Conservation (phyloP, 1,139 yeast genomes). For the Eremothecium cymbalariae region DNA sequence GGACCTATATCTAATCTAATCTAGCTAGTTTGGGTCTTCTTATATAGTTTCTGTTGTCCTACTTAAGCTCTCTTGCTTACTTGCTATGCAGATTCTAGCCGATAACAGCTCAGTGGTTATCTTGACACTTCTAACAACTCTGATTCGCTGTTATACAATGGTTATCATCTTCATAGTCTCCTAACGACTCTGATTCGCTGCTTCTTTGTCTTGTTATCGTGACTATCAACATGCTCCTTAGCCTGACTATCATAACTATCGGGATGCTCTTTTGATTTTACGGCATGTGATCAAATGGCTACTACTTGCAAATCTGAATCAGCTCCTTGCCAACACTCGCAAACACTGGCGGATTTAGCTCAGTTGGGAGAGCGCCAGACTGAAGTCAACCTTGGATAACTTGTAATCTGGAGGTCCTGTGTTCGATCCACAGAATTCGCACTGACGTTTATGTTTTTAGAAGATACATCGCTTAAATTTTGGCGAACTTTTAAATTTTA, state of each 20-base stretch:
- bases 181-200: not conserved
- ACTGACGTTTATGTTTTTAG: slow-evolving; percentile 27
- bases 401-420: slow-evolving; percentile 52
- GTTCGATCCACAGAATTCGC: slow-evolving; percentile 89
- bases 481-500: too few relatives aligned
- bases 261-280: not conserved
- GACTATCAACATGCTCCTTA: not conserved
- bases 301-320: not conserved
- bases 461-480: too few relatives aligned
- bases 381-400: slow-evolving; percentile 40
- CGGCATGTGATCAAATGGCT: not conserved
- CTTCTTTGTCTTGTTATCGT: not conserved
- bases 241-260: not conserved
- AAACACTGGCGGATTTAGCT: slow-evolving; percentile 19
- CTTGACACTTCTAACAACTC: too few relatives aligned
- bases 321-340: not conserved
- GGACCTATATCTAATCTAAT: too few relatives aligned
- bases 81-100: too few relatives aligned
- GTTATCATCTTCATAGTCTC: not conserved
- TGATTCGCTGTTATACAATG: too few relatives aligned
- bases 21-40: too few relatives aligned
- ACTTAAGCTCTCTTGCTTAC: too few relatives aligned
- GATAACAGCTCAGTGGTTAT: too few relatives aligned
- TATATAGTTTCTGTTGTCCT: too few relatives aligned
- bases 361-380: slow-evolving; percentile 26